Evolutionary conservation across 192 early-diverging fungal genomes (phyloP), one percentile per base, ranked within the genome.

Genomic region (Podila epicladia): DNA sequence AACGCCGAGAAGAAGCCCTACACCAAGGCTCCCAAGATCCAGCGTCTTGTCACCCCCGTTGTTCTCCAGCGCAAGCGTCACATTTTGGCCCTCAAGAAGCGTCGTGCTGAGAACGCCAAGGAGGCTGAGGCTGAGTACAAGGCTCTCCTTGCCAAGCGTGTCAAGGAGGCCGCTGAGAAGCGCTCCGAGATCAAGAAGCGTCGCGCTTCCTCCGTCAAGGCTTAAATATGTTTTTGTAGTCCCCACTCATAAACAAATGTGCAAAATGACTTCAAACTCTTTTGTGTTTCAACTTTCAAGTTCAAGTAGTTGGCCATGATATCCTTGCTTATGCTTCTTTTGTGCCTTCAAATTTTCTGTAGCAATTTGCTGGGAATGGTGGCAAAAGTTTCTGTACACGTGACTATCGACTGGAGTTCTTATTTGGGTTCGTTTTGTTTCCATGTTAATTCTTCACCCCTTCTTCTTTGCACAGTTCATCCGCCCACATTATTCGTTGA

Each of bases 11-110:
- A 95, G 90, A 96, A 97, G 93, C 87, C 93, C 70, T 92, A 90
- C 92, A 94, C 96, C 90, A 99, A 99, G 94, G 97, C 87, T 67
- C 87, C 87, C 78, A 96, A 96, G 90, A 98, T 99, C 91, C 97
- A 99, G 89, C 95, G 97, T 78, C 90, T 99, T 74, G 95, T 99
- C 71, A 99, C 97, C 76, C 97, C 97, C 83, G 87, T 94, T 74
- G 96, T 95, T 65, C 91, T 98, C 74, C 97, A 98, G 91, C 94
- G 96, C 87, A 96, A 97, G 92, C 92, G 97, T 82, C 92, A 94
- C 85, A 89, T 90, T 67, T 79, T 88, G 65, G 92, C 96, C 83
- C 85, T 96, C 83, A 98, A 99, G 95, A 89, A 89, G 83, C 89
- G 91, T 87, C 91, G 91, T 82, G 85, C 90, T 68, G 91, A 93